phyloP scores from a whole-genome alignment of 768 basidiomycete species.

The Chalciporus piperatus region DNA sequence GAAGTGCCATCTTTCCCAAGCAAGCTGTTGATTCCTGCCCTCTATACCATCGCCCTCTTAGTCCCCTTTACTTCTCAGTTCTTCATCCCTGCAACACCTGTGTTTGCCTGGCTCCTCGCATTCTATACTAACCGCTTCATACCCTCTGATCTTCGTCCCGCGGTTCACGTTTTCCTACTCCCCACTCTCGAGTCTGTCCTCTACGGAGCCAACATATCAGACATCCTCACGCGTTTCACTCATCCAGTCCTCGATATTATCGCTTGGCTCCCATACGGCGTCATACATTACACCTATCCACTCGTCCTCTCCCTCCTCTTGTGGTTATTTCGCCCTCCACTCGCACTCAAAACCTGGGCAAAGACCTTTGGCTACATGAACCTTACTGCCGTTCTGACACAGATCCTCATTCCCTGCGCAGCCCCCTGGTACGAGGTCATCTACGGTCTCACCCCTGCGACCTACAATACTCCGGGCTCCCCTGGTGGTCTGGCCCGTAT shows the following conservation, averaged over 20 bases:
- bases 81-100: slow-evolving; percentile 82
- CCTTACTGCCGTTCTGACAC: slow-evolving; percentile 80
- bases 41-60: slow-evolving; percentile 67
- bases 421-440: slow-evolving; percentile 99
- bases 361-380: slow-evolving; percentile 93
- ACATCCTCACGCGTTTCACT: slow-evolving; percentile 92
- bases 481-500: slow-evolving; percentile 92
- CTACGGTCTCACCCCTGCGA: slow-evolving; percentile 92
- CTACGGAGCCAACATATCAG: slow-evolving; percentile 97
- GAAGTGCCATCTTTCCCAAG: slow-evolving; percentile 61
- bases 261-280: slow-evolving; percentile 97
- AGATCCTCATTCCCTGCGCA: slow-evolving; percentile 88
- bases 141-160: slow-evolving; percentile 69
- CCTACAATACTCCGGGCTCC: slow-evolving; percentile 89
- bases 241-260: slow-evolving; percentile 89
- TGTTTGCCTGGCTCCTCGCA: slow-evolving; percentile 82
- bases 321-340: slow-evolving; percentile 86
- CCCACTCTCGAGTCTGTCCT: slow-evolving; percentile 93
- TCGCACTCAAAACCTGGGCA: slow-evolving; percentile 80
- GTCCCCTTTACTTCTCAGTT: slow-evolving; percentile 89
- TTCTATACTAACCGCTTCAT: slow-evolving; percentile 90
- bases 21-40: slow-evolving; percentile 74
- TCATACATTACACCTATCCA: slow-evolving; percentile 85
- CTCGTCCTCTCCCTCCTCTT: slow-evolving; percentile 82
- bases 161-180: slow-evolving; percentile 87